These are phyloP conservation scores for Sarcodon aspratus DNA, from an alignment of 768 basidiomycete genomes.

Conservation along the genomic window DNA sequence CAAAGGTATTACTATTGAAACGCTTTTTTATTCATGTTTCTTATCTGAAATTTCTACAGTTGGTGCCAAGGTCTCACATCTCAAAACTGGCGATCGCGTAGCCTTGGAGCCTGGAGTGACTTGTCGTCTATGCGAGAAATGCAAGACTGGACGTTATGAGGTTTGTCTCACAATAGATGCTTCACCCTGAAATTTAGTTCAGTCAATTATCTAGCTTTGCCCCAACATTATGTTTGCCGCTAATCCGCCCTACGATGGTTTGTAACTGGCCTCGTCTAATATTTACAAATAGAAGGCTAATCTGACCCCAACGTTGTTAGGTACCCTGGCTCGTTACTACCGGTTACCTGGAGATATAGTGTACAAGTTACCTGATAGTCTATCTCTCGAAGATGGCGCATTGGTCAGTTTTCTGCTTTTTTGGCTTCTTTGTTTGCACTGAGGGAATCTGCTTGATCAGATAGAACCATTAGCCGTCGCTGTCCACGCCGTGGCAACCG, in stretches of 20 bases:
- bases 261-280: slow-evolving; percentile 79
- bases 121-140: slow-evolving; percentile 65
- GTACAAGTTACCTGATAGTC: slow-evolving; percentile 63
- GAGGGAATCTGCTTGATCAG: slow-evolving; percentile 20
- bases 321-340: slow-evolving; percentile 76
- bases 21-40: background rate
- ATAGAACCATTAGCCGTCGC: slow-evolving; percentile 89
- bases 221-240: slow-evolving; percentile 55
- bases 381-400: slow-evolving; percentile 85
- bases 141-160: slow-evolving; percentile 72
- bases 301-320: slow-evolving; percentile 84
- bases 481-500: slow-evolving; percentile 68
- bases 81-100: slow-evolving; percentile 72
- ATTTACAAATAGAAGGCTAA: slow-evolving; percentile 29
- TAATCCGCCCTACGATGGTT: slow-evolving; percentile 37
- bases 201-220: background rate
- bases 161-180: slow-evolving; percentile 22
- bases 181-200: background rate
- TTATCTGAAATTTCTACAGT: slow-evolving; percentile 25
- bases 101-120: slow-evolving; percentile 81
- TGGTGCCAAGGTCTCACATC: slow-evolving; percentile 56
- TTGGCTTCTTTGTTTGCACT: background rate
- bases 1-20: slow-evolving; percentile 29
- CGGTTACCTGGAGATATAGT: slow-evolving; percentile 71
- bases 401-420: slow-evolving; percentile 37